Evolutionary conservation across 2,329 filamentous ascomycete genomes (phyloP).

Genomic region (Aspergillus pseudoglaucus): DNA sequence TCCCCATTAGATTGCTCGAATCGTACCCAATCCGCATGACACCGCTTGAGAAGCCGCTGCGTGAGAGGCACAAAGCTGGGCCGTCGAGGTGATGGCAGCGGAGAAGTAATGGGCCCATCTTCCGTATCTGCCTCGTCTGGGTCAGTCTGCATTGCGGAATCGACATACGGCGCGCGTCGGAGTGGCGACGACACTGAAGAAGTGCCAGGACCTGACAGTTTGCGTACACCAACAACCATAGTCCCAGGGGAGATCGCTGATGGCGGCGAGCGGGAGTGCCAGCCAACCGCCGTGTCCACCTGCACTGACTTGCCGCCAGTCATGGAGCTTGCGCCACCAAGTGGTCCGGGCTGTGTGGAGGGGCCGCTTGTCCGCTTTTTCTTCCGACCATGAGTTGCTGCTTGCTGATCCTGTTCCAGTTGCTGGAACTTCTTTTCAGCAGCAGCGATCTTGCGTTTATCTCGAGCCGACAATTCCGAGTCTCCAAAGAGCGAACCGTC

Average conservation of each 20-base stretch:
- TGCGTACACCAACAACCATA: conserved; percentile 21
- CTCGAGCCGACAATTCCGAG: conserved; percentile 54
- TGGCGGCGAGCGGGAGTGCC: conserved; percentile 32
- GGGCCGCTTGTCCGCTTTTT: conserved; percentile 53
- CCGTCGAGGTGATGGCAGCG: conserved; percentile 15
- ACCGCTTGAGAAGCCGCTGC: conserved; percentile 37
- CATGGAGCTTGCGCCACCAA: conserved; percentile 23
- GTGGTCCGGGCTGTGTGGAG: conserved; percentile 47
- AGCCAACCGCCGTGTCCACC: conserved; percentile 21
- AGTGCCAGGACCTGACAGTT: conserved; percentile 23
- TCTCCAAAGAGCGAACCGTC: conserved; percentile 32
- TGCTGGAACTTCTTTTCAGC: conserved; percentile 58
- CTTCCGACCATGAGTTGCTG: conserved; percentile 37
- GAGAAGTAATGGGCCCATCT: conserved; percentile 17
- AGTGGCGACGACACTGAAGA: conserved; percentile 20
- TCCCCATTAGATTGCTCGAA: conserved; percentile 21
- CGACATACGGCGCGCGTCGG: conserved; percentile 32
- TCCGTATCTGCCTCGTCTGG: conserved; percentile 38
- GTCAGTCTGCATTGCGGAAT: conserved; percentile 39
- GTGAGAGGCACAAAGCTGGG: conserved; percentile 35
- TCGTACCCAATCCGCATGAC: conserved; percentile 34
- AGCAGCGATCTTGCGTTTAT: conserved; percentile 57
- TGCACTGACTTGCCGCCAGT: conserved; percentile 28
- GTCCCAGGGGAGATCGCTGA: conserved; percentile 21
- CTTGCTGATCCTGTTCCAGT: conserved; percentile 52